Conservation (phyloP, 75 land plant genomes). For the Selaginella moellendorffii region DNA sequence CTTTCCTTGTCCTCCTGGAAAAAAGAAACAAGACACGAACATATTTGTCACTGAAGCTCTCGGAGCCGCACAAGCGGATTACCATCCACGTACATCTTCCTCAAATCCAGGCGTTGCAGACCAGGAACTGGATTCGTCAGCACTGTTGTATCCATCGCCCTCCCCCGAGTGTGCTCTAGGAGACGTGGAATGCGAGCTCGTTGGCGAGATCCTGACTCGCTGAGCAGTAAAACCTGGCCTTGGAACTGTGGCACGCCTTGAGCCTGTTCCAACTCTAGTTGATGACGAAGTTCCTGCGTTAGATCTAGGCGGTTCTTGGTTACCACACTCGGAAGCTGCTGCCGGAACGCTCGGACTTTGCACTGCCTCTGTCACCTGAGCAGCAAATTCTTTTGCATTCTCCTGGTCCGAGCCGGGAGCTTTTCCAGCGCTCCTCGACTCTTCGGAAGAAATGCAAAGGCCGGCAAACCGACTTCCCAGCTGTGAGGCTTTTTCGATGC, state of each 20-base stretch:
- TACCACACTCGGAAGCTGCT: background rate
- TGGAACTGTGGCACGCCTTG: background rate
- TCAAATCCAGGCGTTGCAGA: background rate
- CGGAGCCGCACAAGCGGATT: background rate
- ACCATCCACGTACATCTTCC: conserved; percentile 5
- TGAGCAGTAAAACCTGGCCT: background rate
- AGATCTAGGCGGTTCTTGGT: background rate
- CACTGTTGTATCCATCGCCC: conserved; percentile 9
- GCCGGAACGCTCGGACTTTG: background rate
- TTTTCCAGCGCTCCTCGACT: background rate
- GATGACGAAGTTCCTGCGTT: background rate
- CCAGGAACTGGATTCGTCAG: conserved; percentile 1
- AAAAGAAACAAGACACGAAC: background rate
- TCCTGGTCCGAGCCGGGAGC: background rate
- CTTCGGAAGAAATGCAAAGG: background rate
- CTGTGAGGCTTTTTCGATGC: background rate
- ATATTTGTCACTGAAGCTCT: background rate
- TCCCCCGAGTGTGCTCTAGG: background rate
- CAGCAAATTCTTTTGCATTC: background rate
- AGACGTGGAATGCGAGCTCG: background rate
- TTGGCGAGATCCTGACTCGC: background rate
- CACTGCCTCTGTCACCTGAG: too few species aligned
- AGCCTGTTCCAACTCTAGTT: background rate
- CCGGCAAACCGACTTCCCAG: background rate
- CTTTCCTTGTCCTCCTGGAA: conserved; percentile 54